These are phyloP conservation scores for Vitis rotundifolia DNA, from an alignment of 164 flowering plant genomes.

Conservation along the genomic window DNA sequence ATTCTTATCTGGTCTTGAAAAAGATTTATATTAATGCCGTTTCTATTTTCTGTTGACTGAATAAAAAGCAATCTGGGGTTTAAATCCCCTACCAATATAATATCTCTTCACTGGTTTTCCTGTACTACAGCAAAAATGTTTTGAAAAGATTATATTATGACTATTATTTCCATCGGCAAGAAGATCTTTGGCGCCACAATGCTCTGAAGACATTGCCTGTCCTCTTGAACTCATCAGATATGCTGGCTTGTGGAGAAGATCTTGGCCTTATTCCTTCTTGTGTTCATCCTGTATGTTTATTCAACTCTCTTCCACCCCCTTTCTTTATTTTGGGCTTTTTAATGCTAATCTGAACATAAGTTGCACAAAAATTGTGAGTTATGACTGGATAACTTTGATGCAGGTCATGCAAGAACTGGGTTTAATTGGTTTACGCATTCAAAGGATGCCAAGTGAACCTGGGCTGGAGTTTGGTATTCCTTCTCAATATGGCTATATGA, in stretches of 20 bases:
- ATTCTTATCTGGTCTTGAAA: neutral
- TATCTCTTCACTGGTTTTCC: slow-evolving; percentile 7
- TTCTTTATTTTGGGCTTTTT: neutral
- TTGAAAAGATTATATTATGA: slow-evolving; percentile 82
- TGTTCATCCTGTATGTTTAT: slow-evolving; percentile 86
- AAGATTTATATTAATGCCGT: neutral
- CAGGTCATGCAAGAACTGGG: slow-evolving; percentile 99
- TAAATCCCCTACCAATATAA: neutral
- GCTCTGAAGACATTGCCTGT: slow-evolving; percentile 93
- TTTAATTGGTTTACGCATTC: slow-evolving; percentile 88
- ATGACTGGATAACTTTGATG: slow-evolving; percentile 15
- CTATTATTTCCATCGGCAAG: slow-evolving; percentile 95
- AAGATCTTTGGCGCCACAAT: slow-evolving; percentile 84
- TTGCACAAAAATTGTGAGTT: neutral
- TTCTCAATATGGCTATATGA: slow-evolving; percentile 89
- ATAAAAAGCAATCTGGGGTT: neutral
- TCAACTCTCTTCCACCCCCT: neutral
- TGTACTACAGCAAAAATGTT: slow-evolving; percentile 74
- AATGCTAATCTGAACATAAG: neutral
- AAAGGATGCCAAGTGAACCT: slow-evolving; percentile 96
- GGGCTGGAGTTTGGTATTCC: slow-evolving; percentile 93
- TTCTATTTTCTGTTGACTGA: neutral
- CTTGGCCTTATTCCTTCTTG: slow-evolving; percentile 95
- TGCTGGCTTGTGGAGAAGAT: slow-evolving; percentile 99
- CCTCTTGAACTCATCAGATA: slow-evolving; percentile 91